These are phyloP conservation scores for Macadamia tetraphylla DNA, from an alignment of 164 flowering plant species.

Conservation along the genomic window DNA sequence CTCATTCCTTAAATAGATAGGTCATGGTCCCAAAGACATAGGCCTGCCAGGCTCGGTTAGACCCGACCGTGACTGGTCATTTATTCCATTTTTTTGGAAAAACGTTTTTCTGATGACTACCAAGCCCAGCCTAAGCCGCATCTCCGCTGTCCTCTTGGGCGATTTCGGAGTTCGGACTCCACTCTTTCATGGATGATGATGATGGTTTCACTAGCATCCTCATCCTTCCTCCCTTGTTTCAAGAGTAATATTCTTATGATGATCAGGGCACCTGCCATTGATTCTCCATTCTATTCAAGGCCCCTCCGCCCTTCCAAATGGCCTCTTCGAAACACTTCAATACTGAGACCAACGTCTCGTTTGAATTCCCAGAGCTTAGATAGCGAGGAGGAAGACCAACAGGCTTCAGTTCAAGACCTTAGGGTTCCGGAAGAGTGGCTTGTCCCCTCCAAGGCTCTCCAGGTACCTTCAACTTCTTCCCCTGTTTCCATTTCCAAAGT, in stretches of 20 bases:
- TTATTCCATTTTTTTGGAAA: no score
- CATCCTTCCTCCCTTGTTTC: neutral
- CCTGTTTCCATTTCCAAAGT: neutral
- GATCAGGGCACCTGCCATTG: neutral
- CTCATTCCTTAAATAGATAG: no score
- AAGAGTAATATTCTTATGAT: neutral
- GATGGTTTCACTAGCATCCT: no score
- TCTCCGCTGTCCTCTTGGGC: neutral
- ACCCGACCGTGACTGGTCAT: no score
- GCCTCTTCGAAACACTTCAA: neutral
- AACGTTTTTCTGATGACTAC: no score
- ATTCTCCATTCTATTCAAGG: neutral
- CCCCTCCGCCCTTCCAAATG: neutral
- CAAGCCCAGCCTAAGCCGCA: no score
- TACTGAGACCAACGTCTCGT: constrained; percentile 9
- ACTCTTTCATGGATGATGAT: no score
- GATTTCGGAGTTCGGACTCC: neutral
- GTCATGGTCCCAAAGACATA: no score
- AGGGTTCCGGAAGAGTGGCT: constrained; percentile 73
- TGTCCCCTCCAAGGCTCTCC: constrained; percentile 55
- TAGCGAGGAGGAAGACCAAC: constrained; percentile 26
- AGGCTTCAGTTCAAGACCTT: constrained; percentile 42
- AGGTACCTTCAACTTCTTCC: constrained; percentile 37
- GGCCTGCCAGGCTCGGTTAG: no score
- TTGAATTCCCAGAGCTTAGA: constrained; percentile 11